These are phyloP conservation scores for Fusarium tupiense DNA, from an alignment of 2,329 filamentous ascomycete species.

Conservation along the genomic window DNA sequence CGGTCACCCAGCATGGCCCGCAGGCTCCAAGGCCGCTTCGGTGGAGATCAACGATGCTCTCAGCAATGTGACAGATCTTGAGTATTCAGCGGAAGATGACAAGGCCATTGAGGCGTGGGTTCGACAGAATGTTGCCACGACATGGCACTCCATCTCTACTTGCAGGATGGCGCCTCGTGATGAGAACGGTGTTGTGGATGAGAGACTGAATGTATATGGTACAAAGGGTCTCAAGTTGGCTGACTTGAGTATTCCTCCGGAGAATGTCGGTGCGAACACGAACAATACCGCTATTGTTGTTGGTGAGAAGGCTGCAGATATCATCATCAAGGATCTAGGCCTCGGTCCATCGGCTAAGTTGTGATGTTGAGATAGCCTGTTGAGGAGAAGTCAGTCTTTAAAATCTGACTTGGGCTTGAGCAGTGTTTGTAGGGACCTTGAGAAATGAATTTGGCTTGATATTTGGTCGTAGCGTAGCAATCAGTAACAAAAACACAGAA, in stretches of 20 bases:
- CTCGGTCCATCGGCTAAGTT: neutral
- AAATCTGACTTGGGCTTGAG: too few species aligned
- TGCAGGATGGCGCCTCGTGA: constrained; percentile 56
- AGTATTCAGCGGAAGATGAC: constrained; percentile 62
- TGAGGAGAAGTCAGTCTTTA: too few species aligned
- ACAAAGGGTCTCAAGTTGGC: constrained; percentile 54
- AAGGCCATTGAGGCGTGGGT: constrained; percentile 58
- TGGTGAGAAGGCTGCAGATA: constrained; percentile 59
- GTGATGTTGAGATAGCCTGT: neutral
- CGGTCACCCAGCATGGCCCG: constrained; percentile 57
- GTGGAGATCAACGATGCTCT: constrained; percentile 57
- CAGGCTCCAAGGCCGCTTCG: constrained; percentile 52
- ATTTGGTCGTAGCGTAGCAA: neutral
- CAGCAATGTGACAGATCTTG: constrained; percentile 51
- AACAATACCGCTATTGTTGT: constrained; percentile 59
- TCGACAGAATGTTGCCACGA: constrained; percentile 52
- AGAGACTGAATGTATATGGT: constrained; percentile 54
- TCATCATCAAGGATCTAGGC: constrained; percentile 52
- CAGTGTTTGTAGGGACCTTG: rapidly evolving
- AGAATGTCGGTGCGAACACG: constrained; percentile 59
- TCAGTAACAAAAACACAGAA: neutral
- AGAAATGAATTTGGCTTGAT: neutral
- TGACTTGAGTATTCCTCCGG: constrained; percentile 50
- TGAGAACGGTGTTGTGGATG: constrained; percentile 51
- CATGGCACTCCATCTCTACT: constrained; percentile 59